A percentile compares a stretch with the other conserved stretches of the same genome.
These are phyloP conservation scores for Cryptosporidium viatorum DNA, from an alignment of 169 alveolate genomes.

Conservation along the genomic window DNA sequence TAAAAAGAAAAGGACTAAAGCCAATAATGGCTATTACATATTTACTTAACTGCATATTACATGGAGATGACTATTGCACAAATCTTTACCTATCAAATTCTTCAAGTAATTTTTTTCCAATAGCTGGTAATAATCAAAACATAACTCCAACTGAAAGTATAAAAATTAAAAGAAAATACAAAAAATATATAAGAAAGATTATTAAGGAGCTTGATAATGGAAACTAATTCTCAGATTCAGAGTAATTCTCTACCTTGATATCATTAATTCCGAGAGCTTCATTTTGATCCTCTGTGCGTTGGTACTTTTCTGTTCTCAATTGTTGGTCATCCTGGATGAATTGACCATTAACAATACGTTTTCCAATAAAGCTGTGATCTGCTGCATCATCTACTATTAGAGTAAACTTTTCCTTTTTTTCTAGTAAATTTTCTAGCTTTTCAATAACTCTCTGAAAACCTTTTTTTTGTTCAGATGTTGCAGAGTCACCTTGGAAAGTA, in stretches of 20 bases:
- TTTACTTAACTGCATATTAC: conserved; percentile 1
- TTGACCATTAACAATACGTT: conserved; percentile 81
- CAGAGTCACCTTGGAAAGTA: conserved; percentile 95
- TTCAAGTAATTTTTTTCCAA: not conserved
- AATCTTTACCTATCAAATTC: not conserved
- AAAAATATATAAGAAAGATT: not conserved
- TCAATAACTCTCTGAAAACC: conserved; percentile 79
- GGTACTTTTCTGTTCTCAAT: conserved; percentile 85
- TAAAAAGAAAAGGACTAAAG: conserved; percentile 18
- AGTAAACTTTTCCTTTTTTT: conserved; percentile 80
- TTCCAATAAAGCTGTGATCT: conserved; percentile 90
- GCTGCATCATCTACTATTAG: conserved; percentile 93
- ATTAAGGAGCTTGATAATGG: conserved; percentile 1
- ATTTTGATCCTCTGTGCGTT: conserved; percentile 92
- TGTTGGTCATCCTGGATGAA: conserved; percentile 82
- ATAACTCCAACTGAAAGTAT: not conserved
- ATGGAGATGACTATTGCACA: not conserved
- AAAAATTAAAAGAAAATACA: not conserved
- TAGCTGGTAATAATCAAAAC: not conserved
- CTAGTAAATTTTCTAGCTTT: conserved; percentile 79
- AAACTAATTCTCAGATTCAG: conserved; percentile 31
- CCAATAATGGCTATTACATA: not conserved
- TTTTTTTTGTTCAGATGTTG: conserved; percentile 77
- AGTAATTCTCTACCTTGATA: conserved; percentile 89
- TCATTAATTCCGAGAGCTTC: conserved; percentile 93